Conservation (phyloP, 2,329 filamentous ascomycete genomes). For the Proliferodiscus dingleyae region DNA sequence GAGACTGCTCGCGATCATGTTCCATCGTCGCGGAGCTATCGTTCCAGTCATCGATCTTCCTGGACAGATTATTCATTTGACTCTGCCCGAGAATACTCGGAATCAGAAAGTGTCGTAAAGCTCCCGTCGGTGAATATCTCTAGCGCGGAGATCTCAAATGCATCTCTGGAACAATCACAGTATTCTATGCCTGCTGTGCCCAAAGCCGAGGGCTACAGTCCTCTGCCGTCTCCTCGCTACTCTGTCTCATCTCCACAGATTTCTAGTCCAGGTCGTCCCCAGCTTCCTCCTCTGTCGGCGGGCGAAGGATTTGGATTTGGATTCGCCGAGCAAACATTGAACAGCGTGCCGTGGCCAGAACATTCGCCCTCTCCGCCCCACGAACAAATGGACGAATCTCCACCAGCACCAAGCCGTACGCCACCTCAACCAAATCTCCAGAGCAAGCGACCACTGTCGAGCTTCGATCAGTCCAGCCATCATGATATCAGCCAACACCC, state of each 20-base stretch:
- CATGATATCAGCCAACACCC: slow-evolving; percentile 17
- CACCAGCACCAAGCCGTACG: slow-evolving; percentile 12
- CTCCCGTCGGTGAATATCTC: background rate
- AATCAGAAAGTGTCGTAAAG: background rate
- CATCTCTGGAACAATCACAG: background rate
- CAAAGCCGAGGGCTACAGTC: slow-evolving; percentile 25
- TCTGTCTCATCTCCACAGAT: slow-evolving; percentile 4
- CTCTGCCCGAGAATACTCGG: slow-evolving; percentile 20
- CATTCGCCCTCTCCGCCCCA: slow-evolving; percentile 21
- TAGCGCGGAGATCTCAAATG: background rate
- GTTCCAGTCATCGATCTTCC: slow-evolving; percentile 22
- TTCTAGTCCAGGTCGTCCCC: slow-evolving; percentile 13
- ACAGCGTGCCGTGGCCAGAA: slow-evolving; percentile 20
- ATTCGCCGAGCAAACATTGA: slow-evolving; percentile 16
- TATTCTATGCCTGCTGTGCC: slow-evolving; percentile 21
- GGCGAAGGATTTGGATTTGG: slow-evolving; percentile 24
- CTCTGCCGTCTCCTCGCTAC: slow-evolving; percentile 21
- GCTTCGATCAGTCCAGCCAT: slow-evolving; percentile 26
- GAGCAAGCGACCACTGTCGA: slow-evolving; percentile 22
- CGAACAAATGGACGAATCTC: slow-evolving; percentile 8
- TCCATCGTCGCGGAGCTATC: slow-evolving; percentile 16
- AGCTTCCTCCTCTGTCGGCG: slow-evolving; percentile 21
- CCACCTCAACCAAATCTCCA: slow-evolving; percentile 19
- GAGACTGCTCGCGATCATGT: slow-evolving; percentile 14
- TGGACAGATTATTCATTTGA: slow-evolving; percentile 30